phyloP scores from a whole-genome alignment of 2,329 filamentous ascomycete genomes.

The Penicillium sp. region DNA sequence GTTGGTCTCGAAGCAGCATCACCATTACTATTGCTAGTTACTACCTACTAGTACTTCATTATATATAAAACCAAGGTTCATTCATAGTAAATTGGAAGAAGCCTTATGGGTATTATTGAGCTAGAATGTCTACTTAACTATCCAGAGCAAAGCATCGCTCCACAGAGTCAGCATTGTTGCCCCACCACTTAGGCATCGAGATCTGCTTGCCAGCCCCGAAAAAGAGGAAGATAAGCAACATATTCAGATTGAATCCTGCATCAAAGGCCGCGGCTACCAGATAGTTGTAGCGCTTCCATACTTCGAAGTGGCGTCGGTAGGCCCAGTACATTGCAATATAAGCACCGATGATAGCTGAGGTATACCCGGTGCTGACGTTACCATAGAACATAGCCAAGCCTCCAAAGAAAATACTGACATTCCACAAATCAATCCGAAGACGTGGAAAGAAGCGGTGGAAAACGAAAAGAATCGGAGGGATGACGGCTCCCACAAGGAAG shows the following conservation, averaged over 20 bases:
- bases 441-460: conserved; percentile 59
- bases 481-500: conserved; percentile 36
- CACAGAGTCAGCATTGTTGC: conserved; percentile 58
- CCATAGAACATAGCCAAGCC: conserved; percentile 62
- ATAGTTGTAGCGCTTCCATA: conserved; percentile 66
- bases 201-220: conserved; percentile 62
- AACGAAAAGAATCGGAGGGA: conserved; percentile 48
- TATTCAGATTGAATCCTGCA: conserved; percentile 65
- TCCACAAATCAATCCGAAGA: conserved; percentile 62
- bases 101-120: too few relatives aligned
- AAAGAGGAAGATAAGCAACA: conserved; percentile 65
- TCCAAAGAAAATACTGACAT: conserved; percentile 66
- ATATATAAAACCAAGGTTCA: too few relatives aligned
- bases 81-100: too few relatives aligned
- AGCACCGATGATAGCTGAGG: conserved; percentile 62
- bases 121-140: conserved; percentile 8
- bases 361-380: conserved; percentile 64
- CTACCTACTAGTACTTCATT: too few relatives aligned
- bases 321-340: conserved; percentile 65
- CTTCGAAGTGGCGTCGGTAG: conserved; percentile 59
- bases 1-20: too few relatives aligned
- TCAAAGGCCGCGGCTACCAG: conserved; percentile 65
- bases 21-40: too few relatives aligned
- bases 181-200: conserved; percentile 68
- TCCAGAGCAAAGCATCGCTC: conserved; percentile 64